A percentile compares a stretch with the other conserved stretches of the same genome.
Conservation (phyloP, 805 yeast genomes). For the Saturnispora zaruensis region DNA sequence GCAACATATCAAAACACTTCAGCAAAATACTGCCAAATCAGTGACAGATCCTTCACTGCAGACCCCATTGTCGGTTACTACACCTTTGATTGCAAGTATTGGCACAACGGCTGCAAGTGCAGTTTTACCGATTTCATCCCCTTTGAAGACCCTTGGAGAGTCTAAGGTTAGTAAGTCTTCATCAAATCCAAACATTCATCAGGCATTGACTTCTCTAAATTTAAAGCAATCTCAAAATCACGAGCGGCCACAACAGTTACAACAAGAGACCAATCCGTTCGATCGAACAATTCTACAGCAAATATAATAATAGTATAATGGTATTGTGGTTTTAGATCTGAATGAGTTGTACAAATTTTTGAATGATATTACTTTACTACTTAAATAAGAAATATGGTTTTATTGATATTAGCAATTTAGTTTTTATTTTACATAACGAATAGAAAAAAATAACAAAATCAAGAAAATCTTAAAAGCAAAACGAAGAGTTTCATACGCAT, state of each 20-base stretch:
- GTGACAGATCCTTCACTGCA: constrained; percentile 1
- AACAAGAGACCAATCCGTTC: constrained; percentile 6
- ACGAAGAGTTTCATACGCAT: background rate
- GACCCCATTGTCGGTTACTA: constrained; percentile 24
- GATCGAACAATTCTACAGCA: constrained; percentile 4
- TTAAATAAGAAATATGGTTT: background rate
- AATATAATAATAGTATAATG: background rate
- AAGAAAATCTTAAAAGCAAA: background rate
- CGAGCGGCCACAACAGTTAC: background rate
- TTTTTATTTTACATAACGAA: background rate
- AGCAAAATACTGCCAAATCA: constrained; percentile 9
- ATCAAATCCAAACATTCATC: constrained; percentile 1
- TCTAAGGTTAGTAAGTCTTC: background rate
- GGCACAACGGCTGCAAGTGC: constrained; percentile 30
- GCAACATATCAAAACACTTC: constrained; percentile 21
- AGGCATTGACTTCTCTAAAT: background rate
- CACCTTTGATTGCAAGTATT: constrained; percentile 30
- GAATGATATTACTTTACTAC: constrained; percentile 1
- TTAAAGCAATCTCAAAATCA: background rate
- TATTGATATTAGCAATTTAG: background rate
- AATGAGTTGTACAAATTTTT: background rate
- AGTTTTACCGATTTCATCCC: constrained; percentile 27
- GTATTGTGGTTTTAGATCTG: background rate
- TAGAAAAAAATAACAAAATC: background rate
- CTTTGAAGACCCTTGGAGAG: constrained; percentile 15